These are phyloP conservation scores for Artemisia argyi DNA, from an alignment of 129 eudicot species.

Conservation along the genomic window DNA sequence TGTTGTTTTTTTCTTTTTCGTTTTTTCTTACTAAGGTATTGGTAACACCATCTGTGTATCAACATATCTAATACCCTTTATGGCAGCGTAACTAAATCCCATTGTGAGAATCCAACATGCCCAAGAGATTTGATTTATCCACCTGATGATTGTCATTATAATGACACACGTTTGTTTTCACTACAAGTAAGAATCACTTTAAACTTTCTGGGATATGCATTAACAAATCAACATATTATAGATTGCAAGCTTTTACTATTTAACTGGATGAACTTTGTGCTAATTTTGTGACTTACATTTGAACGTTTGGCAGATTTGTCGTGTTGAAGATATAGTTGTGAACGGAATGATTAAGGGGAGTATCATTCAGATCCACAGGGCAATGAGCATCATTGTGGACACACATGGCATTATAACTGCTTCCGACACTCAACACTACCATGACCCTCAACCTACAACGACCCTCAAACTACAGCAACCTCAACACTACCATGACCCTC, in stretches of 20 bases:
- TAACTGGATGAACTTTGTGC: conserved; percentile 6
- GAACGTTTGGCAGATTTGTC: conserved; percentile 59
- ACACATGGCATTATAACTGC: conserved; percentile 64
- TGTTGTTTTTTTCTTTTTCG: background rate
- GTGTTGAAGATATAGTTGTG: conserved; percentile 85
- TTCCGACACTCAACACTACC: conserved; percentile 47
- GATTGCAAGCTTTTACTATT: background rate
- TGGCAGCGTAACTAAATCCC: conserved; percentile 71
- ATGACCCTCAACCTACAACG: too few species aligned
- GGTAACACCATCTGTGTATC: conserved; percentile 4
- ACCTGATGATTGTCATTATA: conserved; percentile 91
- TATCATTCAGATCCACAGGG: conserved; percentile 80
- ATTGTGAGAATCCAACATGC: conserved; percentile 69
- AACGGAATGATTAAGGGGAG: conserved; percentile 74
- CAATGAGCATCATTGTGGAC: conserved; percentile 69
- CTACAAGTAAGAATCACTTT: conserved; percentile 57
- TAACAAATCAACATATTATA: background rate
- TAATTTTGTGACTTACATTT: conserved; percentile 11
- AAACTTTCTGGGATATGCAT: conserved; percentile 17
- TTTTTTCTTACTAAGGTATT: conserved; percentile 3
- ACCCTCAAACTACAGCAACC: too few species aligned
- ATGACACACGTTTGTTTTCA: conserved; percentile 77
- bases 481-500: too few species aligned
- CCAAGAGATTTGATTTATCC: conserved; percentile 82
- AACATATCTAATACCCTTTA: conserved; percentile 15